Evolutionary conservation across 2,329 filamentous ascomycete species (phyloP), one percentile per base, ranked within the genome.

Genomic region (Lasiodiplodia hormozganensis): DNA sequence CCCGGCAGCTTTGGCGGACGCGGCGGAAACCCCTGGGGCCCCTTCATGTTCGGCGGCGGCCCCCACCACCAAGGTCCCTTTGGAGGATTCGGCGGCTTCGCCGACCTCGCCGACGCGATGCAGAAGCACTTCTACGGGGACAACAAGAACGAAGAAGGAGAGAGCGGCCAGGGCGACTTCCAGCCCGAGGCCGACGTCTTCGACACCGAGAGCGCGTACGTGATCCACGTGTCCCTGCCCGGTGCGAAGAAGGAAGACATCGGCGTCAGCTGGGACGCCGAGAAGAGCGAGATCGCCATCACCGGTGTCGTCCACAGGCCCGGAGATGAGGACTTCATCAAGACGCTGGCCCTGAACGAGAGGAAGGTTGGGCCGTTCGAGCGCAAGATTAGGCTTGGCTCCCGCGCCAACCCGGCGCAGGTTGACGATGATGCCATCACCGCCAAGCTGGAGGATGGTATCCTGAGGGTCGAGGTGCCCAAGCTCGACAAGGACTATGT

Each of bases 161-260:
- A 71, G 18, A 73, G 73, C 10, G 70, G 69, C 25, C 68, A 69
- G 54, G 72, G 73, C 62, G 78, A 82, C 69, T 91, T 92, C 78
- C 78, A 79, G 5, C 90, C 91, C 0, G 88, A 90, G n/a, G 83
- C 90, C 67, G 93, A 96, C 76, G 82, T 94, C 71, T 96, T 95
- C 83, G 87, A 90, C 76, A 91, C 89, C 5, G 80, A 87, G 7
- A 80, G 82, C 38, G 80, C 87, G 16, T 81, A 89, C 76, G 82
- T 93, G 53, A 81, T 96, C 10, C 92, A 96, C 78, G 76, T 88
- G 58, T 90, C 92, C 1, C 85, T 96, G 0, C 92, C 93, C 0
- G 93, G 93, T 31, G 92, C 90, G 1, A 90, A 90, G 81, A 94
- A 94, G 80, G 87, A 92, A 74, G 92, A 96, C 74, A 83, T 96